A percentile compares a stretch with the other conserved stretches of the same genome.
Evolutionary conservation across 805 yeast genomes (phyloP).

Genomic region (Wickerhamomyces tratensis): DNA sequence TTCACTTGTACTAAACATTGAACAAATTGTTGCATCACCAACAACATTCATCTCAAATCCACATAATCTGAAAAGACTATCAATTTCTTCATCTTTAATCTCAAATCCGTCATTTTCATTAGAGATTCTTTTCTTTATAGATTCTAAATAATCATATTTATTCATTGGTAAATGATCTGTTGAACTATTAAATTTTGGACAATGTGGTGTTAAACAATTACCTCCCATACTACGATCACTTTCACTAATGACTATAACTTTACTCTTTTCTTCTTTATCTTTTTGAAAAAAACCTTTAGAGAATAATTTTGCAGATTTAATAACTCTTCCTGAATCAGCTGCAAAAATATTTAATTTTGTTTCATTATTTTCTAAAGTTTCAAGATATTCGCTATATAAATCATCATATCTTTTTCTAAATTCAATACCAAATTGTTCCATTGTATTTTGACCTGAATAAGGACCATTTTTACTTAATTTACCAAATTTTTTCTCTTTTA

Average conservation of each 20-base stretch:
- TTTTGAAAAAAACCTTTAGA: constrained; percentile 51
- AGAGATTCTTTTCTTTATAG: constrained; percentile 24
- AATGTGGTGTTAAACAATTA: constrained; percentile 47
- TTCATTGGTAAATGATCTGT: constrained; percentile 20
- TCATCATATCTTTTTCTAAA: constrained; percentile 39
- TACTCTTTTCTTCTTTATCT: constrained; percentile 10
- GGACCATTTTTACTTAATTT: constrained; percentile 41
- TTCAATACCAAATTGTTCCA: constrained; percentile 36
- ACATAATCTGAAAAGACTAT: constrained; percentile 32
- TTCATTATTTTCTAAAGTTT: constrained; percentile 7
- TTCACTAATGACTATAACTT: constrained; percentile 36
- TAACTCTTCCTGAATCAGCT: constrained; percentile 44
- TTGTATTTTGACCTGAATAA: constrained; percentile 43
- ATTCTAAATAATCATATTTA: constrained; percentile 10
- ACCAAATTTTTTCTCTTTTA: constrained; percentile 30
- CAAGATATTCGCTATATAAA: constrained; percentile 24
- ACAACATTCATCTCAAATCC: constrained; percentile 41
- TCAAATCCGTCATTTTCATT: constrained; percentile 28
- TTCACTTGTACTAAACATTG: constrained; percentile 40
- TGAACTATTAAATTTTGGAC: constrained; percentile 29
- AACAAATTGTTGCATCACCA: constrained; percentile 20
- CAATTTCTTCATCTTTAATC: constrained; percentile 30
- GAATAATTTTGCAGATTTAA: constrained; percentile 44
- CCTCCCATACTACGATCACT: constrained; percentile 35
- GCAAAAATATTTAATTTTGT: constrained; percentile 38